phyloP scores from a whole-genome alignment of 1,284 basidiomycete genomes.

The Bjerkandera adusta region DNA sequence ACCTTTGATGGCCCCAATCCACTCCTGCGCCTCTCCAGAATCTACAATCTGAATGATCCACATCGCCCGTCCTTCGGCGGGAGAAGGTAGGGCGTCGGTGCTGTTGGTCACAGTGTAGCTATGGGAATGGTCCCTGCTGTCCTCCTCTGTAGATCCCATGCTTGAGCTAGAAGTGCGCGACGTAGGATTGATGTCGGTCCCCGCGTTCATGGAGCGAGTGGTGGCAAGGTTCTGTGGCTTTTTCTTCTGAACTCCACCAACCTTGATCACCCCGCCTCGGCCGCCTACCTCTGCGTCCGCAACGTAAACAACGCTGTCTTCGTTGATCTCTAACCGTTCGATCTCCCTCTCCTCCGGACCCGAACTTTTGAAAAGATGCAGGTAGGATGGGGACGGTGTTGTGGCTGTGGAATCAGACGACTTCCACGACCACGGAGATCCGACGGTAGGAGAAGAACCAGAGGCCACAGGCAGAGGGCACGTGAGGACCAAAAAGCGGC shows the following conservation, averaged over 20 bases:
- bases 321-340: slow-evolving; percentile 70
- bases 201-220: background rate
- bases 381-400: slow-evolving; percentile 44
- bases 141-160: slow-evolving; percentile 7
- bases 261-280: slow-evolving; percentile 60
- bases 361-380: slow-evolving; percentile 69
- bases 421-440: slow-evolving; percentile 22
- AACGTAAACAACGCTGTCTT: slow-evolving; percentile 70
- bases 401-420: slow-evolving; percentile 23
- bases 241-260: slow-evolving; percentile 61
- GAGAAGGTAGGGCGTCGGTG: background rate
- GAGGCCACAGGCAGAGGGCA: slow-evolving; percentile 36
- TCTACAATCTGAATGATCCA: slow-evolving; percentile 70
- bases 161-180: slow-evolving; percentile 12
- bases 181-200: background rate
- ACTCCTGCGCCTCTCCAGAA: slow-evolving; percentile 59
- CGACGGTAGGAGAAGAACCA: slow-evolving; percentile 18
- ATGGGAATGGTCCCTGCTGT: background rate
- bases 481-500: slow-evolving; percentile 61
- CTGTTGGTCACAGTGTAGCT: background rate
- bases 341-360: slow-evolving; percentile 60
- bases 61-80: slow-evolving; percentile 44
- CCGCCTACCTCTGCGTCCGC: slow-evolving; percentile 68
- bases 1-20: slow-evolving; percentile 72
- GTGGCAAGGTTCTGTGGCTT: slow-evolving; percentile 37